Evolutionary conservation across 768 basidiomycete species (phyloP).

Genomic region (Lyophyllum decastes): DNA sequence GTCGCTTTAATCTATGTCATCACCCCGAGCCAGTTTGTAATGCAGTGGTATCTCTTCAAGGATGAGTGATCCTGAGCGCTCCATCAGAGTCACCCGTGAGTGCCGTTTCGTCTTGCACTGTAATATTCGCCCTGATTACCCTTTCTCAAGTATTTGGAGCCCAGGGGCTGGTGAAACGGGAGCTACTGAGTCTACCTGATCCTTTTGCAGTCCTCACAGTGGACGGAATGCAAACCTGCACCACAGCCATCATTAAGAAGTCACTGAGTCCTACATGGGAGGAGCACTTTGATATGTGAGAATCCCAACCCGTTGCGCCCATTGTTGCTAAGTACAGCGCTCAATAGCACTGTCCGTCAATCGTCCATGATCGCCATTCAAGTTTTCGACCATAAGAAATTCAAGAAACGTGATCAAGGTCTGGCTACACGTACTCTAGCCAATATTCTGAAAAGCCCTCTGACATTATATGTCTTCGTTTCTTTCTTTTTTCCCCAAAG

Average conservation of each 20-base stretch:
- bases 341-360: slow-evolving; percentile 63
- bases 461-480: slow-evolving; percentile 15
- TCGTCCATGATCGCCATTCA: slow-evolving; percentile 81
- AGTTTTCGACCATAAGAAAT: slow-evolving; percentile 89
- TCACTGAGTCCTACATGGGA: slow-evolving; percentile 79
- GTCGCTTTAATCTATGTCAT: slow-evolving; percentile 7
- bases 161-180: slow-evolving; percentile 71
- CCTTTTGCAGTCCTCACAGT: slow-evolving; percentile 89
- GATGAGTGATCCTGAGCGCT: slow-evolving; percentile 49
- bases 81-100: slow-evolving; percentile 53
- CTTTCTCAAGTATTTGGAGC: slow-evolving; percentile 70
- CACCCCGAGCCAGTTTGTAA: slow-evolving; percentile 11
- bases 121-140: background rate
- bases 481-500: slow-evolving; percentile 21
- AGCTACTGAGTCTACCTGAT: slow-evolving; percentile 80
- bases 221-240: slow-evolving; percentile 80
- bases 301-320: slow-evolving; percentile 12
- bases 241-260: slow-evolving; percentile 71
- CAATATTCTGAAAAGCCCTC: slow-evolving; percentile 36
- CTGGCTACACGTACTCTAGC: slow-evolving; percentile 38
- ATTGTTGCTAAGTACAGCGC: slow-evolving; percentile 7
- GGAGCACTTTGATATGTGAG: slow-evolving; percentile 84
- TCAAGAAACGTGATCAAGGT: slow-evolving; percentile 85
- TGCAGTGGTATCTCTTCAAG: slow-evolving; percentile 24
- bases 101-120: slow-evolving; percentile 8